A percentile compares a stretch with the other conserved stretches of the same genome.
Conservation (phyloP, 345 rosid genomes). For the Populus tremula region DNA sequence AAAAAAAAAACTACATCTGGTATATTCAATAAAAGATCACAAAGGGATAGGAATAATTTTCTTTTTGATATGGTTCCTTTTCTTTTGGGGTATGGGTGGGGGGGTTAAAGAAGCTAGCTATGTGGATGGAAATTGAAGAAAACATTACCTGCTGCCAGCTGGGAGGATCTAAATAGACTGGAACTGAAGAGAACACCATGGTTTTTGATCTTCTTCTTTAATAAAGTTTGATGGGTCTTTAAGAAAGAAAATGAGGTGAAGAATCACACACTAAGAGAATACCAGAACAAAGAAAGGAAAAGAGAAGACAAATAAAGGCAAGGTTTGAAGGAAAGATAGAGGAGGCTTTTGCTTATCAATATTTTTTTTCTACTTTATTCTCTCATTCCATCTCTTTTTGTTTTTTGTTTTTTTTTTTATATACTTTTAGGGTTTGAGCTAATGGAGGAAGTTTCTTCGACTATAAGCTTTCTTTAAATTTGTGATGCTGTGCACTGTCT, state of each 20-base stretch:
- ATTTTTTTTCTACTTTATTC: conserved; percentile 23
- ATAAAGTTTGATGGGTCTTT: conserved; percentile 66
- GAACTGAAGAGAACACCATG: conserved; percentile 72
- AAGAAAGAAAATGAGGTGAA: conserved; percentile 53
- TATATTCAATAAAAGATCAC: conserved; percentile 50
- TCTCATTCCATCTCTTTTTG: conserved; percentile 39
- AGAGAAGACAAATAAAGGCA: conserved; percentile 25
- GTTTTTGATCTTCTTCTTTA: conserved; percentile 43
- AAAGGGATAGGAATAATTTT: conserved; percentile 59
- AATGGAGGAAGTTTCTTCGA: conserved; percentile 56
- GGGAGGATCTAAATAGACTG: conserved; percentile 61
- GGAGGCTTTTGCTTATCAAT: conserved; percentile 29
- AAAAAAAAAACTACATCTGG: conserved; percentile 24
- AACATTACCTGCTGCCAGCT: conserved; percentile 68
- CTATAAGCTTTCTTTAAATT: conserved; percentile 49
- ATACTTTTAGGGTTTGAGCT: conserved; percentile 56
- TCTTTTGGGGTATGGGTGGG: neutral
- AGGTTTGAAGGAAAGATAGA: conserved; percentile 22
- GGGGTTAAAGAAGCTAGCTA: conserved; percentile 3
- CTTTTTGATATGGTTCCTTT: conserved; percentile 23
- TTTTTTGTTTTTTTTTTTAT: conserved; percentile 27
- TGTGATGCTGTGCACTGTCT: conserved; percentile 21
- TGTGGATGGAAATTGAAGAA: conserved; percentile 31
- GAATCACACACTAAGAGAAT: conserved; percentile 51
- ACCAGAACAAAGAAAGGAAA: conserved; percentile 45